Evolutionary conservation across 495 filamentous ascomycete genomes (phyloP).

Genomic region (Pseudevernia furfuracea): DNA sequence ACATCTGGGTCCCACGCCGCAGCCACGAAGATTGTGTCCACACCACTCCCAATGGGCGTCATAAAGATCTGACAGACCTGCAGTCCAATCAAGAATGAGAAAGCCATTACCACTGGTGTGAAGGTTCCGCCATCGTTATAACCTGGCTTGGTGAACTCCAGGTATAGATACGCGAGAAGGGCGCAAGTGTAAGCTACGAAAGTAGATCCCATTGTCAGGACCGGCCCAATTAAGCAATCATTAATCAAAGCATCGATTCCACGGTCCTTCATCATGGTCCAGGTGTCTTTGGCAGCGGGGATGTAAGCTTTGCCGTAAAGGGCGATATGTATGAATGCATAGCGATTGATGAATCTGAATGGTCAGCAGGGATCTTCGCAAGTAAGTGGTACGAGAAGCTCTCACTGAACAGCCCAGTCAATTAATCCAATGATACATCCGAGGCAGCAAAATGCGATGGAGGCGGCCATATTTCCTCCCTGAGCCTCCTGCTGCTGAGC

Average conservation of each 20-base stretch:
- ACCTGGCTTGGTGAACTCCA: constrained; percentile 65
- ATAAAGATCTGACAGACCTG: constrained; percentile 87
- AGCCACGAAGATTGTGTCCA: constrained; percentile 79
- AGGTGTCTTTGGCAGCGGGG: constrained; percentile 77
- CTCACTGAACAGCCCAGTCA: constrained; percentile 74
- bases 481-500: constrained; percentile 56
- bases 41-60: constrained; percentile 56
- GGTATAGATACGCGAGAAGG: constrained; percentile 74
- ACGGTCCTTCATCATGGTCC: constrained; percentile 83
- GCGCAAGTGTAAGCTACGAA: constrained; percentile 79
- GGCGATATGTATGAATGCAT: constrained; percentile 87
- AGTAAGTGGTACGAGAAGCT: constrained; percentile 33
- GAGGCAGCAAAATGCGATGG: constrained; percentile 61
- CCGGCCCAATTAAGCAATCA: constrained; percentile 83
- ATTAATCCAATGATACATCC: constrained; percentile 69
- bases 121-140: constrained; percentile 68
- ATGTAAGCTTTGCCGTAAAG: constrained; percentile 85
- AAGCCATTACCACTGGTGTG: constrained; percentile 73
- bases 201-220: constrained; percentile 77
- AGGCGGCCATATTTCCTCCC: constrained; percentile 61
- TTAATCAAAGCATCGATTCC: constrained; percentile 85
- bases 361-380: not conserved
- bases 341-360: constrained; percentile 49
- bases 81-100: constrained; percentile 74
- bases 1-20: constrained; percentile 85